Base-by-base conservation (phyloP, 805 yeast species). In the Spathaspora girioi region DNA sequence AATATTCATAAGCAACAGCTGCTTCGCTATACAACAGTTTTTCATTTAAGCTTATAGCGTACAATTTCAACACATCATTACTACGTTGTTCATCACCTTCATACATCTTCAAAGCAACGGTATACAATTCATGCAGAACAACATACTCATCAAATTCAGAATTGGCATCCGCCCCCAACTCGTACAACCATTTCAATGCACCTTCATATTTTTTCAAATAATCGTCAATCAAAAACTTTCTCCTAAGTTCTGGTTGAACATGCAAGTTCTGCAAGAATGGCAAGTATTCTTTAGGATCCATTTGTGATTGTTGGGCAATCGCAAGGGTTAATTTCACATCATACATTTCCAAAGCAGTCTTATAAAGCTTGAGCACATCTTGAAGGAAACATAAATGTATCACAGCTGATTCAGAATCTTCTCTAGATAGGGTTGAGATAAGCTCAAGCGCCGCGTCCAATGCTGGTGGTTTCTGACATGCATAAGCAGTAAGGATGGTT, bases 301-400 rank as follows among this genome's bases (percentile, higher is more conserved):
- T 92, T 68, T 93, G 98, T 0, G 97, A 91, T 62, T 91, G 94
- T 65, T 96, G 98, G 0, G 99, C 99, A 53, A 94, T 84, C 11
- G 80, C 77, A 51, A 94, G 76, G 0, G 98, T 82, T 60, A 93
- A 73, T 51, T 84, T 84, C 42, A 94, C 84, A 64, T 94, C 87
- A 62, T 94, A 94, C 18, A 87, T 71, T 1, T 96, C 87, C 52
- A 94, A 77, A 0, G 97, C 87, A 17, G 85, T 83, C 46, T 84
- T 78, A 68, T 93, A 94, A 18, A 94, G 76, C 54, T 81, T 73
- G 62, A 90, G 90, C 38, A 91, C 96, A 68, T 93, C 99, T 62
- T 87, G 90, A 52, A 94, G 71, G 76, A 93, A 93, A 60, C 97
- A 89, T 50, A 94, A 71, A 63, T 94, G 97, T 42, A 89, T 84